phyloP scores from a whole-genome alignment of 148 eudicot species.

The Cornus florida region DNA sequence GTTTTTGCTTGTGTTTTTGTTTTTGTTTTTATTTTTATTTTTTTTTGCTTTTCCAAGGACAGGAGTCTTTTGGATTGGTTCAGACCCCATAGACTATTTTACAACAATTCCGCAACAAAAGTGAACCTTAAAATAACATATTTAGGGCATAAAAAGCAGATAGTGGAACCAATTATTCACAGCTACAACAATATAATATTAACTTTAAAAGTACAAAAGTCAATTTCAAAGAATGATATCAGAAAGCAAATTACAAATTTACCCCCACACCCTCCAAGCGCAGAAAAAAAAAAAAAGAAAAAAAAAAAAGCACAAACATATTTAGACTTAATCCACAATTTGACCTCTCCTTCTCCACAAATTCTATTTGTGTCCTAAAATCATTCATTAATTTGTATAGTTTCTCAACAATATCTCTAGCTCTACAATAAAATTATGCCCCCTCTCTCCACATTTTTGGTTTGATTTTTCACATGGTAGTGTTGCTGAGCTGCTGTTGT shows the following conservation, averaged over 20 bases:
- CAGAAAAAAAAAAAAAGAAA: too few relatives aligned
- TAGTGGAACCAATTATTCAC: constrained; percentile 39
- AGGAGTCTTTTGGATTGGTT: constrained; percentile 23
- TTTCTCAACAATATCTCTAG: too few relatives aligned
- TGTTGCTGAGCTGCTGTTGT: constrained; percentile 49
- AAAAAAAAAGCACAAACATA: not conserved
- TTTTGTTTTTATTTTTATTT: too few relatives aligned
- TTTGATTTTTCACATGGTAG: not conserved
- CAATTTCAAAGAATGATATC: constrained; percentile 11
- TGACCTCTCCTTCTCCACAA: not conserved
- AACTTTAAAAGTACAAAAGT: not conserved
- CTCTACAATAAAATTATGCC: too few relatives aligned
- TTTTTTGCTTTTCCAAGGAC: not conserved
- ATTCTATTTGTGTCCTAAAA: not conserved
- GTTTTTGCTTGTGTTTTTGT: too few relatives aligned
- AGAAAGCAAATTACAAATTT: constrained; percentile 1
- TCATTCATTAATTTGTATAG: not conserved
- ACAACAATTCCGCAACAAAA: constrained; percentile 30
- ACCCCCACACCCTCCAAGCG: not conserved
- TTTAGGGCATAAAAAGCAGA: constrained; percentile 15
- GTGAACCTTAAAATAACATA: constrained; percentile 16
- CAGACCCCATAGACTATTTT: constrained; percentile 37
- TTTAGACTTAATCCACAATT: not conserved
- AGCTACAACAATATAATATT: not conserved
- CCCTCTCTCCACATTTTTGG: too few relatives aligned